A percentile compares a stretch with the other conserved stretches of the same genome.
These are phyloP conservation scores for Globisporangium sylvaticum DNA, from an alignment of 352 stramenopile genomes.

Conservation along the genomic window DNA sequence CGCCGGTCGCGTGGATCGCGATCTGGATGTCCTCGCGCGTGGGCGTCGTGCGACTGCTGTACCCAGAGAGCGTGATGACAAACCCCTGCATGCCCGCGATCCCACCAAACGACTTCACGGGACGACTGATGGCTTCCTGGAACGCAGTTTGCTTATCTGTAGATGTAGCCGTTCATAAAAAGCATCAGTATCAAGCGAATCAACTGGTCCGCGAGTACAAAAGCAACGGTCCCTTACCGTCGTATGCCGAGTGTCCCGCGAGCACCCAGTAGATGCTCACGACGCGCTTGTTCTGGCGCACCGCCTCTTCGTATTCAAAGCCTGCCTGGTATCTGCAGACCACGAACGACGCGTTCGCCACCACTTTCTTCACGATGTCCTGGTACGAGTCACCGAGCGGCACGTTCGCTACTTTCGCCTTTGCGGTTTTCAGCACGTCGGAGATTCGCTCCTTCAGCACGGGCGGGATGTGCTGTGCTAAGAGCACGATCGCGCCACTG, in stretches of 20 bases:
- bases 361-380: conserved; percentile 75
- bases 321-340: conserved; percentile 78
- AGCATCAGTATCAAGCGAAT: neutral
- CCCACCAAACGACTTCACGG: conserved; percentile 60
- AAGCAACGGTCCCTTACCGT: conserved; percentile 10
- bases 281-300: conserved; percentile 63
- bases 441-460: conserved; percentile 56
- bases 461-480: conserved; percentile 73
- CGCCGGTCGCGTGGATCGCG: conserved; percentile 76
- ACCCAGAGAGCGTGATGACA: conserved; percentile 81
- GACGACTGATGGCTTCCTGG: conserved; percentile 49
- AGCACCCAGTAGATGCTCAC: conserved; percentile 83
- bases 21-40: conserved; percentile 83
- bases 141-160: conserved; percentile 26
- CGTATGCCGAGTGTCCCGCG: conserved; percentile 36
- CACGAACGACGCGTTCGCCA: conserved; percentile 76
- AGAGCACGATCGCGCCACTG: conserved; percentile 56
- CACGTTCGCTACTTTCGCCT: conserved; percentile 80
- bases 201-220: neutral
- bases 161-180: neutral
- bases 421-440: conserved; percentile 59
- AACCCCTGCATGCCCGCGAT: conserved; percentile 76
- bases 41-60: conserved; percentile 67
- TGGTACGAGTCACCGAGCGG: conserved; percentile 63
- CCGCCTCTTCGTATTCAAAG: conserved; percentile 76